Base-by-base conservation (phyloP, 2,329 filamentous ascomycete genomes). In the Arthrinium phaeospermum region DNA sequence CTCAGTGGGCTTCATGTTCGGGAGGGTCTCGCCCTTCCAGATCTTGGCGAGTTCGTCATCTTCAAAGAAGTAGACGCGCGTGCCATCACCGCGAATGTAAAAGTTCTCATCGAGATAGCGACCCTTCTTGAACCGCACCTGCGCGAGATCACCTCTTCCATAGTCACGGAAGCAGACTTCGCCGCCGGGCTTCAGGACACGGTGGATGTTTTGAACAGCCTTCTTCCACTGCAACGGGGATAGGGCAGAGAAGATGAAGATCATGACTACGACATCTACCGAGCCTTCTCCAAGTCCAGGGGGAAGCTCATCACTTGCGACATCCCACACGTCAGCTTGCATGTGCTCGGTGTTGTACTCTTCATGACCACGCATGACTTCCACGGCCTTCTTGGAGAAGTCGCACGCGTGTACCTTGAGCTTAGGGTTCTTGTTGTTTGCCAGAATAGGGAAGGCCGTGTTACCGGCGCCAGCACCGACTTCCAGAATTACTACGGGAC, bases 41-140 rank as follows among this genome's bases (percentile, higher is more conserved):
- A 98, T 96, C 61, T 88, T 82, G 70, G 89, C 87, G 71, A 99
- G 85, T 83, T 99, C 92, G 46, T 95, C 91, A 81, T 91, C 88
- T 72, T 98, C 96, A 79, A 99, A 99, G 83, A 99, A 99, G 83
- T 98, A 99, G 0, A 99, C 96, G 8, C 96, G 89, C 4, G 96
- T 99, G 1, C 96, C 96, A 81, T 99, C 96, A 1, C 96, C 96
- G 46, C 96, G 88, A 64, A 98, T 93, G 81, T 99, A 99, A 79
- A 99, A 99, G 80, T 98, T 99, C 83, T 98, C 96, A 71, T 95
- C 94, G 80, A 99, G 88, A 79, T 96, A 98, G 53, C 96, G 89
- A 16, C 94, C 94, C 84, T 98, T 98, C 85, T 96, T 97, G 86
- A 99, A 98, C 73, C 96, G 90, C 74, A 99, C 96, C 85, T 99